phyloP scores from a whole-genome alignment of 768 basidiomycete genomes.

The Pilatotrama ljubarskyi region DNA sequence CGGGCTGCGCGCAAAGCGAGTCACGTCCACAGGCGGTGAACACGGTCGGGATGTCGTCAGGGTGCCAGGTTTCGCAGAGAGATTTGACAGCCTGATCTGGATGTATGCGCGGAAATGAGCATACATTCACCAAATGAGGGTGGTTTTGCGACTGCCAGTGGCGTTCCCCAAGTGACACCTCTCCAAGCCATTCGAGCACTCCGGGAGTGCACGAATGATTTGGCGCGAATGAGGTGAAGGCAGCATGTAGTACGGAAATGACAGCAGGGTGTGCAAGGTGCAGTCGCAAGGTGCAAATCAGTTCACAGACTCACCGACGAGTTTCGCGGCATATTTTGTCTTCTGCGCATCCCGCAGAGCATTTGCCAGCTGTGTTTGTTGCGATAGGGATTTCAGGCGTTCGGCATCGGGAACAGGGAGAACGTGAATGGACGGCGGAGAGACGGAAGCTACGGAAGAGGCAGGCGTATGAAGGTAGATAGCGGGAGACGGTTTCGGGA shows the following conservation, averaged over 20 bases:
- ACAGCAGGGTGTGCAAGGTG: not conserved
- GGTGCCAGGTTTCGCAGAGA: conserved; percentile 78
- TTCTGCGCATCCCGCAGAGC: conserved; percentile 52
- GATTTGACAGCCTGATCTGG: conserved; percentile 80
- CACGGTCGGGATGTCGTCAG: conserved; percentile 66
- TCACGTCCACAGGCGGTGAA: conserved; percentile 36
- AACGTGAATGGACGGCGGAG: conserved; percentile 35
- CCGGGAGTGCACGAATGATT: conserved; percentile 3
- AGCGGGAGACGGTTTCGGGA: conserved; percentile 36
- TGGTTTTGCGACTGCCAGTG: not conserved
- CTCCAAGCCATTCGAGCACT: conserved; percentile 2
- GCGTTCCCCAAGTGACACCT: not conserved
- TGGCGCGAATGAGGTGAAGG: not conserved
- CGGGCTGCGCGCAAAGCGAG: conserved; percentile 27
- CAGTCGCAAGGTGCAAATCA: not conserved
- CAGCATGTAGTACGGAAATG: not conserved
- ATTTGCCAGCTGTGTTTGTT: conserved; percentile 37
- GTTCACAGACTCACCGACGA: conserved; percentile 61
- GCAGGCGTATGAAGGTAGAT: conserved; percentile 60
- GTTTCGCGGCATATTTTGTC: conserved; percentile 60
- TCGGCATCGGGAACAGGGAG: conserved; percentile 38
- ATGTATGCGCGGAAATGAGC: conserved; percentile 11
- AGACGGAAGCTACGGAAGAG: conserved; percentile 52
- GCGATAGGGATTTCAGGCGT: conserved; percentile 31
- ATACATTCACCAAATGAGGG: conserved; percentile 7